These are phyloP conservation scores for Cordyceps fumosorosea DNA, from an alignment of 2,329 filamentous ascomycete species.

Conservation along the genomic window DNA sequence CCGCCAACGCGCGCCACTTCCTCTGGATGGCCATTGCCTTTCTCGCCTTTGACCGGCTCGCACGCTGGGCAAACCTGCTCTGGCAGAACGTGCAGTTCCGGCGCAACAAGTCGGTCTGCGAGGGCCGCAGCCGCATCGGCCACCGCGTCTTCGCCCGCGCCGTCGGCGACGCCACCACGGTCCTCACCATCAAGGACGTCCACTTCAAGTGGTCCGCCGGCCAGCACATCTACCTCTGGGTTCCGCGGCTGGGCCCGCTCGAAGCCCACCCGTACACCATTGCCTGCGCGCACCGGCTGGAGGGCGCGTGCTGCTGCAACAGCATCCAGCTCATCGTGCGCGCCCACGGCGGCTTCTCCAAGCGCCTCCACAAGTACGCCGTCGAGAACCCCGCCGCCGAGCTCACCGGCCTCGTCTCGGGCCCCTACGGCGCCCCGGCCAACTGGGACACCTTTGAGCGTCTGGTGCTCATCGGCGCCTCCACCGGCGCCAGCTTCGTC, in stretches of 20 bases:
- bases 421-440: conserved; percentile 50
- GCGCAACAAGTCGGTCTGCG: conserved; percentile 35
- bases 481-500: conserved; percentile 57
- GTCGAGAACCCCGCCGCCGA: conserved; percentile 27
- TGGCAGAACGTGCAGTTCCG: conserved; percentile 47
- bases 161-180: conserved; percentile 45
- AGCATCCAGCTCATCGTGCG: conserved; percentile 53
- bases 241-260: conserved; percentile 45
- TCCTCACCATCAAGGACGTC: conserved; percentile 53
- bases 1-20: conserved; percentile 50
- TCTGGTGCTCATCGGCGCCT: conserved; percentile 53
- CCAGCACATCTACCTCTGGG: conserved; percentile 56
- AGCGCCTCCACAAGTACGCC: conserved; percentile 43
- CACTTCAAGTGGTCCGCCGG: conserved; percentile 54
- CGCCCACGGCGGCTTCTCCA: conserved; percentile 51
- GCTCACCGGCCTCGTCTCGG: conserved; percentile 40
- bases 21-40: conserved; percentile 61
- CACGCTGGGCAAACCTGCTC: conserved; percentile 40
- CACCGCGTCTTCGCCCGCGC: conserved; percentile 44
- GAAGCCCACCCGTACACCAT: conserved; percentile 58
- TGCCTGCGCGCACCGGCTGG: conserved; percentile 45
- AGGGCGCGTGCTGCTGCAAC: conserved; percentile 49
- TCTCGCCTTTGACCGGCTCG: conserved; percentile 55
- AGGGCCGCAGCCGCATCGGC: conserved; percentile 43
- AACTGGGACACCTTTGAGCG: conserved; percentile 54